Base-by-base conservation (phyloP, 169 alveolate species). In the Plasmodium falciparum region DNA sequence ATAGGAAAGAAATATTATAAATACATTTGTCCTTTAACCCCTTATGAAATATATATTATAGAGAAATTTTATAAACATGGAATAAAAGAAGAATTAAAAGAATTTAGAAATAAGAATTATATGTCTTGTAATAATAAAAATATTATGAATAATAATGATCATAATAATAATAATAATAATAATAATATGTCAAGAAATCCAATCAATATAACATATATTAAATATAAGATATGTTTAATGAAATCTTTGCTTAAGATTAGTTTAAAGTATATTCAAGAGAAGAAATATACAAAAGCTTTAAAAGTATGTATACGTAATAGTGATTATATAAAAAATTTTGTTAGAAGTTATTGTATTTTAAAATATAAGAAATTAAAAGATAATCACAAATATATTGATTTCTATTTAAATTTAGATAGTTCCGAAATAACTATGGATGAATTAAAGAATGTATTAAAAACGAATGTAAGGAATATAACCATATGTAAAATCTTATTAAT, bases 151-250 rank as follows among this genome's bases (percentile, higher is more conserved):
- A 29, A 29, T 29, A 29, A 29, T 29, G 0, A 29, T 29, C 2
- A 29, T 29, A 0, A 29, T 29, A 29, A 29, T 29, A 33, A 6
- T 33, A 20, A 3, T 24, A 50, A 8, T 2, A 33, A 6, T 33
- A 20, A 3, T 24, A 50, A 8, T 2, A 71, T 24, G 43, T 26
- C 76, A 47, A 85, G 88, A 59, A 71, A 49, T 20, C 43, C 75
- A 13, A 52, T 61, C 1, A 85, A 85, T 56, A 47, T 85, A 13
- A 63, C 33, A 26, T 85, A 85, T 74, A 71, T 85, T 5, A 70
- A 71, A 59, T 71, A 85, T 73, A 85, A 85, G 61, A 70, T 85
- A 58, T 17, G 26, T 7, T 15, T 72, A n/a, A 85, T 85, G 92
- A 85, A 62, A 29, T 17, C 58, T 2, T 47, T 85, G 54, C 67